A percentile compares a stretch with the other conserved stretches of the same genome.
Evolutionary conservation across 2,329 filamentous ascomycete genomes (phyloP).

Genomic region (Chaetomiaceae sp.): DNA sequence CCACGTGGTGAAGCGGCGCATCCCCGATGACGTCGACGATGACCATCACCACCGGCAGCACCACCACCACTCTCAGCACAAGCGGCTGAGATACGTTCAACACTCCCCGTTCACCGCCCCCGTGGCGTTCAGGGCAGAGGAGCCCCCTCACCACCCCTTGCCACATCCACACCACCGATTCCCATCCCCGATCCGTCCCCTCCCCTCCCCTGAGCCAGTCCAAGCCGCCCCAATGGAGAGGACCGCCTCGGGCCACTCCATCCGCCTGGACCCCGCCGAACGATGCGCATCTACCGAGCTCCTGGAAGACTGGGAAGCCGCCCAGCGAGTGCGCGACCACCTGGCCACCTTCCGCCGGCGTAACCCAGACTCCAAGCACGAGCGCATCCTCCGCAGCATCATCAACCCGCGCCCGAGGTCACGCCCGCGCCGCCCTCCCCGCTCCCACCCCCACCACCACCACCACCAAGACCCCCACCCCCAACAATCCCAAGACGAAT

Average conservation of each 20-base stretch:
- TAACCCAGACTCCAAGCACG: conserved; percentile 47
- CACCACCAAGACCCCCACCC: background rate
- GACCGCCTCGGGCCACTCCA: conserved; percentile 46
- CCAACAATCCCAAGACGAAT: conserved; percentile 32
- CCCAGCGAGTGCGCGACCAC: conserved; percentile 44
- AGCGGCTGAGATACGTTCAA: conserved; percentile 18
- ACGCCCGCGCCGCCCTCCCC: background rate
- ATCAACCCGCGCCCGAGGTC: conserved; percentile 42
- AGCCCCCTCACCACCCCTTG: conserved; percentile 12
- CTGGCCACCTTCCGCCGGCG: conserved; percentile 42
- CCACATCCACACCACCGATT: conserved; percentile 13
- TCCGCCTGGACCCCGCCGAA: conserved; percentile 38
- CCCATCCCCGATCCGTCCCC: background rate
- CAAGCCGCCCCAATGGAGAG: conserved; percentile 38
- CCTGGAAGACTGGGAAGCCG: conserved; percentile 44
- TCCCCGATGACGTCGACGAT: conserved; percentile 17
- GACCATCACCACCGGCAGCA: conserved; percentile 9
- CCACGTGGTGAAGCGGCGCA: conserved; percentile 22
- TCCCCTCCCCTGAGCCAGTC: conserved; percentile 9
- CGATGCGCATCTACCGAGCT: conserved; percentile 35
- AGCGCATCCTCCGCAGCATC: conserved; percentile 53
- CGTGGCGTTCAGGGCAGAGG: conserved; percentile 19
- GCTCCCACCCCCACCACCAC: background rate
- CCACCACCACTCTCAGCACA: conserved; percentile 9
- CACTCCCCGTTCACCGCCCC: conserved; percentile 12